These are phyloP conservation scores for Pistacia vera DNA, from an alignment of 345 rosid species.

Conservation along the genomic window DNA sequence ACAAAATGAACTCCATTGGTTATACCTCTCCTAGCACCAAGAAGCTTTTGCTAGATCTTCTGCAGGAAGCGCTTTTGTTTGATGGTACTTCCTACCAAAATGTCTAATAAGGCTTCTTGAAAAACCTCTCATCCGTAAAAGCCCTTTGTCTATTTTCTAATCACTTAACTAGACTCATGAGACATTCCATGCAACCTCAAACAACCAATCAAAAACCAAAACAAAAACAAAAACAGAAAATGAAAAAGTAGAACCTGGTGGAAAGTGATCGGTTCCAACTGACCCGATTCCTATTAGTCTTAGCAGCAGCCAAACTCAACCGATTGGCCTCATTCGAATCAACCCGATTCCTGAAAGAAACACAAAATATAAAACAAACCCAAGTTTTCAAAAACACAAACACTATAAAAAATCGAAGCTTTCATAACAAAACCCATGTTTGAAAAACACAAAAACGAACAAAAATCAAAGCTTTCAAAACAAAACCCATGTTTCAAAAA, in stretches of 20 bases:
- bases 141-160: no score
- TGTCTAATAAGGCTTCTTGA: no score
- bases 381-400: constrained; percentile 1
- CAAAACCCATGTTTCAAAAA: neutral
- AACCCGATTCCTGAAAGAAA: constrained; percentile 23
- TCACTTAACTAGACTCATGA: neutral
- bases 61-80: no score
- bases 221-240: neutral
- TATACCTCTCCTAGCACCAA: neutral
- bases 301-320: constrained; percentile 47
- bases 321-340: constrained; percentile 36
- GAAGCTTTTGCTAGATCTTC: neutral
- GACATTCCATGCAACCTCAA: neutral
- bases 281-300: constrained; percentile 45
- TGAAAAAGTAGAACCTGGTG: constrained; percentile 51
- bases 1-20: neutral
- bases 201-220: neutral
- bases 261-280: constrained; percentile 97
- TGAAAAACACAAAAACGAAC: neutral
- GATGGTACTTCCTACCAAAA: no score
- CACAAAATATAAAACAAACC: neutral
- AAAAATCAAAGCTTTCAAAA: neutral
- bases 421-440: neutral
- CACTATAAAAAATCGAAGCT: neutral
- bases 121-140: no score